Evolutionary conservation across 2,329 filamentous ascomycete species (phyloP).

Genomic region (Zymoseptoria passerinii): DNA sequence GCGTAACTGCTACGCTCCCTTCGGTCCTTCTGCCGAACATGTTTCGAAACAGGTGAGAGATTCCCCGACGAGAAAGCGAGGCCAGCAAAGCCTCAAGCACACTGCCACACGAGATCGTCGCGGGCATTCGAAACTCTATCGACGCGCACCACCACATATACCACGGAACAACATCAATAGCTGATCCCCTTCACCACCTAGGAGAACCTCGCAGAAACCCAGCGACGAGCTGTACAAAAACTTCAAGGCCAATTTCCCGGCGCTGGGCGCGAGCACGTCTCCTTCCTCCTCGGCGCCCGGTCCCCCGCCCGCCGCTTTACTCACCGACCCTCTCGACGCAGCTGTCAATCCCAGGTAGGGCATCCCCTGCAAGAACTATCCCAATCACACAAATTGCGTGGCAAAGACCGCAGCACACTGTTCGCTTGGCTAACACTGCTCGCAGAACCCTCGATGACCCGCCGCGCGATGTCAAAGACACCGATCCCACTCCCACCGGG

Average conservation of each 20-base stretch:
- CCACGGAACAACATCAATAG: constrained; percentile 1
- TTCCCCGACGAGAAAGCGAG: constrained; percentile 1
- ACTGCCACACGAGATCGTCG: constrained; percentile 15
- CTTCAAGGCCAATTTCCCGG: constrained; percentile 77
- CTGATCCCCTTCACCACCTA: constrained; percentile 13
- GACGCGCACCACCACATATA: neutral
- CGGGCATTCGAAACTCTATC: constrained; percentile 13
- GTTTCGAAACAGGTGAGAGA: constrained; percentile 41
- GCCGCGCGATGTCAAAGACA: constrained; percentile 52
- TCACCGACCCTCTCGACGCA: constrained; percentile 41
- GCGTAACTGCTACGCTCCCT: constrained; percentile 13
- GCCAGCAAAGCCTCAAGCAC: constrained; percentile 5
- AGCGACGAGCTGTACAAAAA: constrained; percentile 73
- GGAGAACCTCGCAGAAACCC: constrained; percentile 67
- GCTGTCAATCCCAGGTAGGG: constrained; percentile 39
- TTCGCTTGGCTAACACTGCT: constrained; percentile 15
- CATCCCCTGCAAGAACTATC: constrained; percentile 13
- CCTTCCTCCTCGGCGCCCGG: constrained; percentile 33
- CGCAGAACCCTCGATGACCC: constrained; percentile 18
- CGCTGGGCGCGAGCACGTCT: constrained; percentile 44
- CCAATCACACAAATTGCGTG: constrained; percentile 14
- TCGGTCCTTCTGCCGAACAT: constrained; percentile 27
- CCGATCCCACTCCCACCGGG: constrained; percentile 73
- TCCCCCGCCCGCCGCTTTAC: constrained; percentile 32
- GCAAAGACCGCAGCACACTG: constrained; percentile 17